Conservation (phyloP, 495 filamentous ascomycete genomes). For the Penicillium daleae region DNA sequence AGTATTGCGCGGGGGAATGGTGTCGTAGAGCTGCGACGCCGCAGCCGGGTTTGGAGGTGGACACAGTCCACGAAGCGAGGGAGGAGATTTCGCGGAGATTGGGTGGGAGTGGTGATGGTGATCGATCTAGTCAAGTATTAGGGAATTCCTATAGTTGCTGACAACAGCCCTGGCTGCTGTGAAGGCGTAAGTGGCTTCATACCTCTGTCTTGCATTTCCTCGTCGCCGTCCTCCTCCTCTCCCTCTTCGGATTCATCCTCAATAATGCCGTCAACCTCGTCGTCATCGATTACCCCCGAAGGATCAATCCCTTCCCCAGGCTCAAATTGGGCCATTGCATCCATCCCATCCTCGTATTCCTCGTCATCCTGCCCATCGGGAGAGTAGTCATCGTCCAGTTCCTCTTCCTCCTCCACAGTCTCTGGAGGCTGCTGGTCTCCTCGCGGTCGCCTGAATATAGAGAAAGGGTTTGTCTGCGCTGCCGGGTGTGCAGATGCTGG, state of each 20-base stretch:
- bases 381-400: slow-evolving; percentile 25
- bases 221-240: slow-evolving; percentile 46
- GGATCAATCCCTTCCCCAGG: slow-evolving; percentile 23
- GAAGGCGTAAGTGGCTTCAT: slow-evolving; percentile 9
- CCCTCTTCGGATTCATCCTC: slow-evolving; percentile 43
- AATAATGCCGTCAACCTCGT: slow-evolving; percentile 41
- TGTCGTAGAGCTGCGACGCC: slow-evolving; percentile 82
- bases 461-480: slow-evolving; percentile 37
- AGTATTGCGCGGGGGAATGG: slow-evolving; percentile 79
- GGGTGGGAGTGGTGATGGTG: slow-evolving; percentile 44
- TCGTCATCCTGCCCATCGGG: slow-evolving; percentile 15
- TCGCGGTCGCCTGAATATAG: slow-evolving; percentile 41
- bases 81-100: slow-evolving; percentile 89
- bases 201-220: slow-evolving; percentile 48
- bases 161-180: not conserved
- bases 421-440: slow-evolving; percentile 21
- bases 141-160: not conserved
- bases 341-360: slow-evolving; percentile 19
- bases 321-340: slow-evolving; percentile 21
- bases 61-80: slow-evolving; percentile 91
- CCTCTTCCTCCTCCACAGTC: slow-evolving; percentile 22
- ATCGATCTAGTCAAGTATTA: slow-evolving; percentile 30
- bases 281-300: slow-evolving; percentile 36
- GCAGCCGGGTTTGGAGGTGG: slow-evolving; percentile 87
- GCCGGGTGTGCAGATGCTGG: slow-evolving; percentile 28